Conservation (phyloP, 805 yeast genomes). For the Candida mattraensis region DNA sequence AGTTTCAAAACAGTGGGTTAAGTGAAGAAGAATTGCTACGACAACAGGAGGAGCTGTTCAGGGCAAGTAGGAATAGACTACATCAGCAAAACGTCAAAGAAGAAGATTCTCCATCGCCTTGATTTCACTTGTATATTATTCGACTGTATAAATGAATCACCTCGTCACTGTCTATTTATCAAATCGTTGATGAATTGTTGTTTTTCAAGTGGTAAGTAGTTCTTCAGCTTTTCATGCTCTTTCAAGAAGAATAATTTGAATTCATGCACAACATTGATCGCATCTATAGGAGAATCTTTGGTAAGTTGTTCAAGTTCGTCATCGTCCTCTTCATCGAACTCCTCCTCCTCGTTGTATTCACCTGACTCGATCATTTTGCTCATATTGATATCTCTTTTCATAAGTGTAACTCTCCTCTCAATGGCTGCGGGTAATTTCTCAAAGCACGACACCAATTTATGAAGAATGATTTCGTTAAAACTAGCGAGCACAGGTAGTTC, state of each 20-base stretch:
- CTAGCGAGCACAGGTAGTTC: slow-evolving; percentile 31
- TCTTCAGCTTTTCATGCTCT: slow-evolving; percentile 16
- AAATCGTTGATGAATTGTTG: slow-evolving; percentile 20
- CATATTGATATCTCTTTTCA: slow-evolving; percentile 38
- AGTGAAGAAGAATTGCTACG: slow-evolving; percentile 88
- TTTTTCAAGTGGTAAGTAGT: slow-evolving; percentile 18
- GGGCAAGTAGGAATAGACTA: slow-evolving; percentile 40
- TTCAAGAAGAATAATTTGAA: slow-evolving; percentile 26
- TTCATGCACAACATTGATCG: slow-evolving; percentile 33
- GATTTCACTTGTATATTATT: slow-evolving; percentile 2
- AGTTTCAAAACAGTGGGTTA: slow-evolving; percentile 89
- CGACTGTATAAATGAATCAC: slow-evolving; percentile 8
- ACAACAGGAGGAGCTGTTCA: slow-evolving; percentile 92
- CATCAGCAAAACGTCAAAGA: slow-evolving; percentile 29
- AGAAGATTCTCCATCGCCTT: slow-evolving; percentile 12
- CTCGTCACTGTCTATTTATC: slow-evolving; percentile 12
- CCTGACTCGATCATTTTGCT: slow-evolving; percentile 36
- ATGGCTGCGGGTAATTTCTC: slow-evolving; percentile 50
- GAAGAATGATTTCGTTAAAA: slow-evolving; percentile 26
- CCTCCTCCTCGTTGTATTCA: slow-evolving; percentile 27
- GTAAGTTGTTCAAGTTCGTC: slow-evolving; percentile 33
- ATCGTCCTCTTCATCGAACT: slow-evolving; percentile 23
- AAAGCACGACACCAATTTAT: slow-evolving; percentile 41
- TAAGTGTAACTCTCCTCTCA: slow-evolving; percentile 44
- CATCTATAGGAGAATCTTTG: slow-evolving; percentile 33